phyloP scores from a whole-genome alignment of 805 yeast species.

The Cyberlindnera amylophila region DNA sequence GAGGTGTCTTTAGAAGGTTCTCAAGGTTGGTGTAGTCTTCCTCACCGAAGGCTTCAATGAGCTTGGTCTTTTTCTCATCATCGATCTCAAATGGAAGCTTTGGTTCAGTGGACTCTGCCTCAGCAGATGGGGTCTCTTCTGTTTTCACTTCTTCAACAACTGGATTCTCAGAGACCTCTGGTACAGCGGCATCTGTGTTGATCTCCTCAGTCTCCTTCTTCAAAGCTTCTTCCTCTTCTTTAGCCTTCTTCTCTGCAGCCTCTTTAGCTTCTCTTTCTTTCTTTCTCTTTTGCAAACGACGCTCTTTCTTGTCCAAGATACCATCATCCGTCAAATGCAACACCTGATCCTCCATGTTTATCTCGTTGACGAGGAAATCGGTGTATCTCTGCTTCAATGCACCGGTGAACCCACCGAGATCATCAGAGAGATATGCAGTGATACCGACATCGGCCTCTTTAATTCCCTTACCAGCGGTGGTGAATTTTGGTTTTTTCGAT shows the following conservation, averaged over 20 bases:
- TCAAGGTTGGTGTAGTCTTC: slow-evolving; percentile 56
- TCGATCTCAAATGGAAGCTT: slow-evolving; percentile 36
- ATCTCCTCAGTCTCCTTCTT: background rate
- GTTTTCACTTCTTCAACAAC: slow-evolving; percentile 23
- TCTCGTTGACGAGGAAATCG: slow-evolving; percentile 92
- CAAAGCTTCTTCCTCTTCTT: background rate
- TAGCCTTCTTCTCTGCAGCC: slow-evolving; percentile 3
- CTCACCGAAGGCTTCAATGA: slow-evolving; percentile 55
- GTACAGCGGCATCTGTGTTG: background rate
- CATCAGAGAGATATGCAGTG: slow-evolving; percentile 56
- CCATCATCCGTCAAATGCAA: slow-evolving; percentile 78
- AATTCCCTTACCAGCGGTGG: slow-evolving; percentile 37
- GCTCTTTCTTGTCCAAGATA: slow-evolving; percentile 46
- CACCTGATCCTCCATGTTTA: slow-evolving; percentile 62
- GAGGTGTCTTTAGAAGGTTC: slow-evolving; percentile 46
- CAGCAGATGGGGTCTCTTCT: slow-evolving; percentile 6
- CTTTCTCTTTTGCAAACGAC: slow-evolving; percentile 34
- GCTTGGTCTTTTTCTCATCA: slow-evolving; percentile 42
- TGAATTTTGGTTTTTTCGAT: slow-evolving; percentile 21
- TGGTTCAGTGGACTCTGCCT: background rate
- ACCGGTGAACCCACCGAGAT: slow-evolving; percentile 67
- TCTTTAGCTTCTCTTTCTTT: slow-evolving; percentile 26
- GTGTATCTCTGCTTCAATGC: slow-evolving; percentile 83
- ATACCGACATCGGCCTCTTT: slow-evolving; percentile 86
- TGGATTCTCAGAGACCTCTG: too few relatives aligned